Evolutionary conservation across 1,139 yeast genomes (phyloP).

Genomic region (Blastobotrys malaysiensis): DNA sequence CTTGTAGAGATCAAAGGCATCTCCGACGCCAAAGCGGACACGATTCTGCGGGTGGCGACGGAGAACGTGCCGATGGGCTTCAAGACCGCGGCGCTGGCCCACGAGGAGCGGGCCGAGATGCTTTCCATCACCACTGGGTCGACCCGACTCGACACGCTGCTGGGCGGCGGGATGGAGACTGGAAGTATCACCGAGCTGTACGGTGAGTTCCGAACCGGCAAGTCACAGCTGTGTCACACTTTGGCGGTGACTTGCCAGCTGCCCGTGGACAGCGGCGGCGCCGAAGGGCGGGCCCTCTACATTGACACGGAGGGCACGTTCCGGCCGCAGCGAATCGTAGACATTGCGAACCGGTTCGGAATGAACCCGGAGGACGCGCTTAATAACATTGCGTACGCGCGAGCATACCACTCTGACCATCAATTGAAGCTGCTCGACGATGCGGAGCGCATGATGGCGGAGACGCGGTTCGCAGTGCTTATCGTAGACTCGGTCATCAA

Average conservation of each 20-base stretch:
- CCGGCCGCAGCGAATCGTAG: constrained; percentile 82
- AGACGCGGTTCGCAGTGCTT: constrained; percentile 67
- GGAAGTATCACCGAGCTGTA: constrained; percentile 95
- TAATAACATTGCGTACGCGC: constrained; percentile 94
- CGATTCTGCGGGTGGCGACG: constrained; percentile 73
- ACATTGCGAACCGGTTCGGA: constrained; percentile 90
- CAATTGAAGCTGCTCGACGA: constrained; percentile 79
- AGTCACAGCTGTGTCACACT: constrained; percentile 94
- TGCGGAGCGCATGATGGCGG: constrained; percentile 97
- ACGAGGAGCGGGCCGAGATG: constrained; percentile 80
- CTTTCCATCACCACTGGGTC: constrained; percentile 95
- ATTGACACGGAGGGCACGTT: constrained; percentile 98
- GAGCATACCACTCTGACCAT: constrained; percentile 97
- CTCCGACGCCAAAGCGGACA: constrained; percentile 93
- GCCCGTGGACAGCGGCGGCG: constrained; percentile 98
- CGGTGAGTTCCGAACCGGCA: constrained; percentile 98
- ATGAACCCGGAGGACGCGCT: constrained; percentile 91
- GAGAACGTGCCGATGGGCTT: constrained; percentile 92
- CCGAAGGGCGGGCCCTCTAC: constrained; percentile 95
- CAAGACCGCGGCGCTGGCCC: constrained; percentile 95
- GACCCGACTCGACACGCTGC: constrained; percentile 81
- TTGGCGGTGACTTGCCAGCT: constrained; percentile 94
- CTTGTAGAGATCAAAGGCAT: constrained; percentile 81
- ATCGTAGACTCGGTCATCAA: constrained; percentile 98
- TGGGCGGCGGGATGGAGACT: constrained; percentile 97